Evolutionary conservation across 768 basidiomycete genomes (phyloP), one percentile per base, ranked within the genome.

Genomic region (Boletus sp.): DNA sequence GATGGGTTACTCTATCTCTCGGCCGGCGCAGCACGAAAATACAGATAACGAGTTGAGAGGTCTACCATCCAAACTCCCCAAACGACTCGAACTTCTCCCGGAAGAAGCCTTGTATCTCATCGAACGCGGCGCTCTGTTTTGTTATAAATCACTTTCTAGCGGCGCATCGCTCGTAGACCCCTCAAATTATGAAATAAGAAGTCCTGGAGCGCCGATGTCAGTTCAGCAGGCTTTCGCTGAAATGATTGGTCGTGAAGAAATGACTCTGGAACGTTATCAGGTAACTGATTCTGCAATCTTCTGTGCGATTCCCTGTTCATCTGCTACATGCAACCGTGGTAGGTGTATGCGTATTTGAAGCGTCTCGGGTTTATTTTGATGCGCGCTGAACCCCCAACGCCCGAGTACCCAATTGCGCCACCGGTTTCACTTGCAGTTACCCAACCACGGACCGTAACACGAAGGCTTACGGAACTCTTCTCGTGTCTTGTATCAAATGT

Each of bases 71-170:
- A 87, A 82, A 63, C 52, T 73, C 2, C 78, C 81, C 14, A 91
- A 86, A 68, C 75, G 85, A 27, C 74, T 92, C 17, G 93, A 98
- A 64, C 77, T 99, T 0, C 78, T 99, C 2, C 97, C 97, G 0
- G 97, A 99, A 73, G 97, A 99, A 74, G 84, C 92, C 0, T 78
- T 99, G 17, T 98, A 98, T 75, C 81, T 98, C 32, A 79, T 96
- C 42, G 97, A 98, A 71, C 77, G 95, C 40, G 96, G 97, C 0
- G 80, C 88, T 2, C 73, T 98, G 57, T 88, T 90, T 57, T 93
- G 93, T 64, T 93, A 87, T 82, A 87, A 84, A 64, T 75, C 82
- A 1, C 65, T 64, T 13, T 69, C 73, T 29, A 15, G 71, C 30
- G 57, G 70, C 34, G 42, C 67, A 14, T 47, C 71, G 10, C 47